Conservation (phyloP, 768 basidiomycete genomes). For the Kwoniella newhampshirensis region DNA sequence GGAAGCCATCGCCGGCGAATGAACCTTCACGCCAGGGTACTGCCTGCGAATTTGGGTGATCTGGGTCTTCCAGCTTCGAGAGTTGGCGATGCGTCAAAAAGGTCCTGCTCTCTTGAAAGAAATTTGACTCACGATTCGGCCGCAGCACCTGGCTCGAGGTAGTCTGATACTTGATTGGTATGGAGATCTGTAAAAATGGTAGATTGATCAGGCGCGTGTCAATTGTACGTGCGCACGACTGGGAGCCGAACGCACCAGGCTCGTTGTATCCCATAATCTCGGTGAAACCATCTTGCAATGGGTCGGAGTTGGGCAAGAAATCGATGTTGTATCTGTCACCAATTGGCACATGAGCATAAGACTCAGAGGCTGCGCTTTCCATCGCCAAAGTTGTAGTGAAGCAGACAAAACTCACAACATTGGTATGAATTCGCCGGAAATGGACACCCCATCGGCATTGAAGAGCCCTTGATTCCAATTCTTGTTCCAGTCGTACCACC, state of each 20-base stretch:
- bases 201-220: too few species aligned
- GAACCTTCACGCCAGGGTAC: constrained; percentile 23
- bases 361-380: too few species aligned
- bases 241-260: constrained; percentile 39
- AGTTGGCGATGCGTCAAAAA: too few species aligned
- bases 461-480: constrained; percentile 31
- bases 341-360: too few species aligned
- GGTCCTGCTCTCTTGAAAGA: too few species aligned
- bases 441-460: constrained; percentile 20
- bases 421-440: constrained; percentile 41
- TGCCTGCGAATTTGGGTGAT: constrained; percentile 13
- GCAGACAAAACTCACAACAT: constrained; percentile 41
- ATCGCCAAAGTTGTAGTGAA: too few species aligned
- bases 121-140: constrained; percentile 12
- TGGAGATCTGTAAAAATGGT: constrained; percentile 10
- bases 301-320: constrained; percentile 10
- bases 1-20: constrained; percentile 27
- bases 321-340: too few species aligned
- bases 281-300: constrained; percentile 22
- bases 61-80: constrained; percentile 16
- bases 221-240: too few species aligned
- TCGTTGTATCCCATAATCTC: constrained; percentile 37
- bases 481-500: constrained; percentile 46
- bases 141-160: constrained; percentile 10
- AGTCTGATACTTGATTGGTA: constrained; percentile 1